Base-by-base conservation (phyloP, 2,329 filamentous ascomycete species). In the Exutisphaerella laricina region DNA sequence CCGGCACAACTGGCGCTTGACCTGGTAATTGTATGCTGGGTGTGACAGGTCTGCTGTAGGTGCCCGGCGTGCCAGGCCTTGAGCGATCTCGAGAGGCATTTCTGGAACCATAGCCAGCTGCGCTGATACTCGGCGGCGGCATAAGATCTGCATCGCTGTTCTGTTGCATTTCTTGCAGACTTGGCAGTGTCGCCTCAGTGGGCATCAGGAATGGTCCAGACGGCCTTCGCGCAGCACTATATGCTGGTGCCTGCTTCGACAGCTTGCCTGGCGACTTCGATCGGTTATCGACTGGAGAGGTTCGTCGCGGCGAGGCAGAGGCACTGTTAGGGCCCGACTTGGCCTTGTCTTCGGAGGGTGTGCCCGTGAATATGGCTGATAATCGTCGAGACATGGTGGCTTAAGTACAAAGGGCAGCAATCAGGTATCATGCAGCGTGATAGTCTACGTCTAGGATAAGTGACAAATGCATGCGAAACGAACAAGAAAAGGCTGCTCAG, bases 151-250 rank as follows among this genome's bases (percentile, higher is more conserved):
- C 30, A 17, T 53, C 41, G 21, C 38, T 29, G 31, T 54, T 41
- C 14, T 52, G 41, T 39, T 53, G 49, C 2, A 56, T 46, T 31
- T 49, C 47, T 39, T 54, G 52, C 9, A 58, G 47, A 40, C 46
- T 58, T 13, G 55, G 55, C 4, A 48, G 40, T 8, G 38, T 51
- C 9, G 41, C 39, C 13, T 43, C 49, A 17, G 41, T 38, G 16
- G 49, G 46, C 3, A 41, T 41, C 35, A 52, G 39, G 39, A 50
- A 47, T 29, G 46, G 48, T 8, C 32, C 47, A 21, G 46, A 50
- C 5, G 46, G 49, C 28, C 39, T 45, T 31, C 49, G 46, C 21
- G 46, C 43, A 9, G 43, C 28, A 21, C 46, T 47, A 35, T 45
- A 45, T 18, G 43, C 44, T 30, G 49, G 51, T 16, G 46, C 46